Conservation (phyloP, 163 green algal genomes). For the Scenedesmus sp. region DNA sequence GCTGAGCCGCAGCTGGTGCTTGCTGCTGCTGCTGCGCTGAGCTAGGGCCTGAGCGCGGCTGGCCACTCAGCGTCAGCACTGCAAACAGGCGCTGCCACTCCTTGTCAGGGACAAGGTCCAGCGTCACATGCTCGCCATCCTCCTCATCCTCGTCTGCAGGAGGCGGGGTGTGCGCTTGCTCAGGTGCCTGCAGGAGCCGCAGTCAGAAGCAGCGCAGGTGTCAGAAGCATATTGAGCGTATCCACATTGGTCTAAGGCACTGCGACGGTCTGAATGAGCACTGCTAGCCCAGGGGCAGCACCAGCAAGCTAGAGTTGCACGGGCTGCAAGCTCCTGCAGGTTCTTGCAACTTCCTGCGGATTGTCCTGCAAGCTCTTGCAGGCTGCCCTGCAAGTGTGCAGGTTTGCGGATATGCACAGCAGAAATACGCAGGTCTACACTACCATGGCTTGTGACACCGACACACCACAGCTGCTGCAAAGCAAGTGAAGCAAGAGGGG, state of each 20-base stretch:
- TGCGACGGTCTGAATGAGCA: not conserved
- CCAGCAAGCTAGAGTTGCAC: not conserved
- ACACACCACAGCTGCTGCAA: not conserved
- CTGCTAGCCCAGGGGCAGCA: not conserved
- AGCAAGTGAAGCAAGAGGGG: not conserved
- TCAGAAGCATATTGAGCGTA: too few relatives aligned
- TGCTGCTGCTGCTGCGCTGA: constrained; percentile 22
- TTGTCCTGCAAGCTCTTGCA: not conserved
- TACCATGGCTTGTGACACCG: too few relatives aligned
- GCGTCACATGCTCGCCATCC: not conserved
- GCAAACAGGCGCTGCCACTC: constrained; percentile 52
- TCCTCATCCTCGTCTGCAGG: not conserved
- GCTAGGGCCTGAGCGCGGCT: not conserved
- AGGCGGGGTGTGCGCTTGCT: not conserved
- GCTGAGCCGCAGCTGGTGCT: not conserved
- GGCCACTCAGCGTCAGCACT: constrained; percentile 24
- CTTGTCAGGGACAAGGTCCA: constrained; percentile 41
- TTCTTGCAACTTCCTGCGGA: not conserved
- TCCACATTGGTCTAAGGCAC: too few relatives aligned
- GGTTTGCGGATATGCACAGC: too few relatives aligned
- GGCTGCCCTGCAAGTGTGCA: too few relatives aligned
- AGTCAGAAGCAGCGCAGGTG: not conserved
- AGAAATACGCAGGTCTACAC: too few relatives aligned
- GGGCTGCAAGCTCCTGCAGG: too few relatives aligned
- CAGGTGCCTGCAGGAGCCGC: not conserved